Base-by-base conservation (phyloP, 495 filamentous ascomycete species). In the Cairneyella variabilis region DNA sequence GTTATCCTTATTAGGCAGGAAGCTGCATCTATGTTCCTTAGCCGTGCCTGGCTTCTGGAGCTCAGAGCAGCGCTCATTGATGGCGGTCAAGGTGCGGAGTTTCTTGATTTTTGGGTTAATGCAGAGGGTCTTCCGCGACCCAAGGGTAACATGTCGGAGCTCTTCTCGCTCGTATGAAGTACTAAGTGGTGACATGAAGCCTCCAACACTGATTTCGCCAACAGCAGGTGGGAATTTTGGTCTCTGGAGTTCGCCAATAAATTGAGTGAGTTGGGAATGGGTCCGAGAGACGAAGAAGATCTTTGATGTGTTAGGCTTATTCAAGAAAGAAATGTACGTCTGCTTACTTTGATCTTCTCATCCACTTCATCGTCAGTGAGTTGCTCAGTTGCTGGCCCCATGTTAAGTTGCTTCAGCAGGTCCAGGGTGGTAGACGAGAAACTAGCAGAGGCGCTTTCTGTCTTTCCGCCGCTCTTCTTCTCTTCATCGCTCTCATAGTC, bases 221-320 rank as follows among this genome's bases (percentile, higher is more conserved):
- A 71, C 76, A 38, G 69, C 72, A 0, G 88, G 75, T 18, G 92
- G 89, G 45, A 97, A 79, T 3, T 76, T 72, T 14, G 95, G 88
- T n/a, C 89, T 83, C 2, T 87, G 82, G 27, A 98, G 70, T 62
- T 98, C 95, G 47, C 84, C 82, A n/a, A 91, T 84, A 63, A 98
- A 97, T 67, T 98, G 93, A 3, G 86, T 86, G 17, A 97, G 69
- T 62, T 98, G 93, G 0, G 93, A 97, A 62, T 98, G 93, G 1
- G 93, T 98, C 60, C 93, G 77, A 12, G 93, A 97, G 52, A 91
- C 96, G 66, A 88, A 97, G 66, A 88, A 96, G 22, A 98, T 88
- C 76, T 83, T 26, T 7, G 8, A 17, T 32, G n/a, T n/a, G 27
- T 47, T 10, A 47, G 26, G 3, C 4, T 18, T 18, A 18, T 45